Evolutionary conservation across 2,329 filamentous ascomycete species (phyloP), one percentile per base, ranked within the genome.

Genomic region (Fusarium solani-melongenae): DNA sequence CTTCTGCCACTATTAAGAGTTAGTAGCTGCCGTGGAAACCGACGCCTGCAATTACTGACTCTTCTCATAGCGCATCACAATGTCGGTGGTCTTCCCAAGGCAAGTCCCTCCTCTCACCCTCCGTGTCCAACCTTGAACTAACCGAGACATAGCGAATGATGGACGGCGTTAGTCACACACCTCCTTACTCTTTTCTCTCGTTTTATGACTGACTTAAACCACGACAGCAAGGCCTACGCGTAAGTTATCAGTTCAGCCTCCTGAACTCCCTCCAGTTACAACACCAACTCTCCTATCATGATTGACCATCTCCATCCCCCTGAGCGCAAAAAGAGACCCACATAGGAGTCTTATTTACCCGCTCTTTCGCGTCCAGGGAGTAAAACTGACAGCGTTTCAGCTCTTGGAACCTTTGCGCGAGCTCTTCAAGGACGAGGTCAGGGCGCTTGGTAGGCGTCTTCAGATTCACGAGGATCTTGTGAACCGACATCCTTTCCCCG

Each of bases 1-100:
- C 85, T n/a, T 85, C 82, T 4, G 83, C 83, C 20, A 87, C 86
- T n/a, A 87, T 88, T 77, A 88, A 88, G 80, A 79, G 79, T 79
- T 71, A 39, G 74, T 46, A 27, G 33, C n/a, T 27, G 10, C 5
- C 14, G 17, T 27, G 8, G 49, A 22, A 20, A 53, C 29, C n/a
- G 6, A 49, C 39, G 24, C 33, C 20, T n/a, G 20, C 15, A 56
- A 8, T 5, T 17, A 24, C 51, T 62, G 61, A 67, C 59, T 41
- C 24, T 34, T n/a, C 5, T 44, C 11, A 56, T 39, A 71, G 60
- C 70, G 9, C 68, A 72, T 34, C 68, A 72, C 57, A 69, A 78
- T 64, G 53, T 78, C 11, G 64, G 78, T n/a, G 77, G 77, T 44
- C 62, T 78, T 51, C 69, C 67, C 17, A 64, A 66, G 64, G 44